phyloP scores from a whole-genome alignment of 192 early-diverging fungal species.

The Linnemannia exigua region DNA sequence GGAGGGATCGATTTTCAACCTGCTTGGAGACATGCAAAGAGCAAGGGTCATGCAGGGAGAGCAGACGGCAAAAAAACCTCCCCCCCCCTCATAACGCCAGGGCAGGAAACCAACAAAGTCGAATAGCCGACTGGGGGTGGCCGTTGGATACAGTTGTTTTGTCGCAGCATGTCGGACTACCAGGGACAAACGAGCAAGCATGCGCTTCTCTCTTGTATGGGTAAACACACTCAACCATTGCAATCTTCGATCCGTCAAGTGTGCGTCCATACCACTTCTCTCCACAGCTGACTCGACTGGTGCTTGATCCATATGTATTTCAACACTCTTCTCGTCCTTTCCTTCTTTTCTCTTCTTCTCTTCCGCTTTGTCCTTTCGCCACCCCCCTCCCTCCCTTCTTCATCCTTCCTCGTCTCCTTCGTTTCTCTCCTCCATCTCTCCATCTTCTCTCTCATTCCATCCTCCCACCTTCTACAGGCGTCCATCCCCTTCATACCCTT shows the following conservation, averaged over 20 bases:
- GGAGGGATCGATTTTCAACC: neutral
- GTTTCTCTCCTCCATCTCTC: no score
- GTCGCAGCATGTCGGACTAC: neutral
- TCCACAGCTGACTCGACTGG: neutral
- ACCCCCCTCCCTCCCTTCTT: neutral
- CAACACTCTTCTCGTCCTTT: neutral
- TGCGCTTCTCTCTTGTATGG: neutral
- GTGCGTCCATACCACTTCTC: neutral
- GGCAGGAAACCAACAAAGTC: neutral
- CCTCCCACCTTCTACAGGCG: conserved; percentile 16
- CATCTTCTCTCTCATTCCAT: neutral
- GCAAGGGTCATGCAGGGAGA: neutral
- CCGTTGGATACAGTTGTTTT: neutral
- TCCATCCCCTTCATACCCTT: neutral
- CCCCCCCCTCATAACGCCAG: no score
- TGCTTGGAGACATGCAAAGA: neutral
- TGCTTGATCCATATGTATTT: neutral
- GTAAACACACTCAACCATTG: neutral
- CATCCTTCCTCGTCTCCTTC: neutral
- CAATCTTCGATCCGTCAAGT: neutral
- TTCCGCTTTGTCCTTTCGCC: neutral
- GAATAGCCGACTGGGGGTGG: neutral
- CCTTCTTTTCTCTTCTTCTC: neutral
- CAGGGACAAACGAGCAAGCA: neutral
- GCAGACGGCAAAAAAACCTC: neutral